Conservation (phyloP, 2,329 filamentous ascomycete genomes). For the Neospermospora avenae region DNA sequence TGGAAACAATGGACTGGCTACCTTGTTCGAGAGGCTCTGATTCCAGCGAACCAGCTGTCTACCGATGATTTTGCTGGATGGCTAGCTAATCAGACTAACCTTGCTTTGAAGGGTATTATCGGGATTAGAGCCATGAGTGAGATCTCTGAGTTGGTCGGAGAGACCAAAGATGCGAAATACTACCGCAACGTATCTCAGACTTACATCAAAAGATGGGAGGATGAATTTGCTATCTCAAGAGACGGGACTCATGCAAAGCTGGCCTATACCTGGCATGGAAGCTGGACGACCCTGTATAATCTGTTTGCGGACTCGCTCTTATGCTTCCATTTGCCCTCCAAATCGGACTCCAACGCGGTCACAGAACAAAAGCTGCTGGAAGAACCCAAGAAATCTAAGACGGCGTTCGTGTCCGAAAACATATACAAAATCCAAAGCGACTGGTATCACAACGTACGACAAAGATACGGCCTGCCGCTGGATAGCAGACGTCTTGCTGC, state of each 20-base stretch:
- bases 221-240: constrained; percentile 57
- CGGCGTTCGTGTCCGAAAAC: constrained; percentile 66
- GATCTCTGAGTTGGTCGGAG: constrained; percentile 55
- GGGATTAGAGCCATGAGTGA: constrained; percentile 76
- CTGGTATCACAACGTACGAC: constrained; percentile 77
- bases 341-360: constrained; percentile 21
- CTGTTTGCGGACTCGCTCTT: constrained; percentile 69
- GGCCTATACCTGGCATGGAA: constrained; percentile 71
- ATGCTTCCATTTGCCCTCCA: constrained; percentile 64
- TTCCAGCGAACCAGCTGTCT: constrained; percentile 64
- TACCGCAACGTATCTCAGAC: constrained; percentile 59
- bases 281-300: constrained; percentile 72
- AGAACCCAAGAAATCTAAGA: constrained; percentile 29
- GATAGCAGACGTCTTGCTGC: constrained; percentile 81
- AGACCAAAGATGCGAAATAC: constrained; percentile 52
- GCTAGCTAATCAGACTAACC: constrained; percentile 65
- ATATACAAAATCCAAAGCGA: constrained; percentile 77
- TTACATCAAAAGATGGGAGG: constrained; percentile 65
- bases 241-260: constrained; percentile 66
- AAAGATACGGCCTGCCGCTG: constrained; percentile 78
- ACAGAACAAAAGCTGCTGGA: constrained; percentile 29
- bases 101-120: constrained; percentile 74
- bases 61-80: constrained; percentile 71
- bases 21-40: constrained; percentile 60
- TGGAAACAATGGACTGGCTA: constrained; percentile 71